phyloP scores from a whole-genome alignment of 768 basidiomycete genomes.

The Termitomyces titanicus region DNA sequence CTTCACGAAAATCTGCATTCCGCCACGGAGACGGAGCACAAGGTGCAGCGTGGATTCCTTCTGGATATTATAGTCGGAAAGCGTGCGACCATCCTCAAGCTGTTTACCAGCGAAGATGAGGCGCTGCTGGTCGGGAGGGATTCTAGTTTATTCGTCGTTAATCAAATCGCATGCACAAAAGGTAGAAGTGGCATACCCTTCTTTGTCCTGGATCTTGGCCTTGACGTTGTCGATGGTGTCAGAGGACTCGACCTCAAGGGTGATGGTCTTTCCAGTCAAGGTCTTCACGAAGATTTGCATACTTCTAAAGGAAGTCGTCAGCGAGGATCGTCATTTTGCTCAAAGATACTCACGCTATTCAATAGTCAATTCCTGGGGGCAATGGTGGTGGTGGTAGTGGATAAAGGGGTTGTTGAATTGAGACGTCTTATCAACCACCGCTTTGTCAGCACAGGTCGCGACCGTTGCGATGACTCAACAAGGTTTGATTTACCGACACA shows the following conservation, averaged over 20 bases:
- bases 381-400: constrained; percentile 11
- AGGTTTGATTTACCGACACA: not conserved
- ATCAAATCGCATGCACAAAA: not conserved
- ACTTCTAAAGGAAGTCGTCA: not conserved
- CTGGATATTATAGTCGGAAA: constrained; percentile 9
- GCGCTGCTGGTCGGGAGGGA: constrained; percentile 10
- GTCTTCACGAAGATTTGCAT: constrained; percentile 20
- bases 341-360: not conserved
- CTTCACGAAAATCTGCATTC: constrained; percentile 25
- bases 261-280: constrained; percentile 13
- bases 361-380: too few relatives aligned
- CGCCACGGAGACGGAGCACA: constrained; percentile 6
- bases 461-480: not conserved
- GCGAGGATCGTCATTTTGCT: not conserved
- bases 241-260: constrained; percentile 10
- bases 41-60: constrained; percentile 8
- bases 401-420: not conserved
- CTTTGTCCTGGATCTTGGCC: constrained; percentile 13
- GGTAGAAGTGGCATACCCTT: not conserved
- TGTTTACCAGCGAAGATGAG: constrained; percentile 11
- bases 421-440: constrained; percentile 10
- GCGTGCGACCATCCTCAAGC: constrained; percentile 4
- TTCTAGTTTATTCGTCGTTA: not conserved
- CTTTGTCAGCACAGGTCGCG: constrained; percentile 12
- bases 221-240: constrained; percentile 9